A percentile compares a stretch with the other conserved stretches of the same genome.
Conservation (phyloP, 1,284 basidiomycete species). For the Vanrija pseudolonga region DNA sequence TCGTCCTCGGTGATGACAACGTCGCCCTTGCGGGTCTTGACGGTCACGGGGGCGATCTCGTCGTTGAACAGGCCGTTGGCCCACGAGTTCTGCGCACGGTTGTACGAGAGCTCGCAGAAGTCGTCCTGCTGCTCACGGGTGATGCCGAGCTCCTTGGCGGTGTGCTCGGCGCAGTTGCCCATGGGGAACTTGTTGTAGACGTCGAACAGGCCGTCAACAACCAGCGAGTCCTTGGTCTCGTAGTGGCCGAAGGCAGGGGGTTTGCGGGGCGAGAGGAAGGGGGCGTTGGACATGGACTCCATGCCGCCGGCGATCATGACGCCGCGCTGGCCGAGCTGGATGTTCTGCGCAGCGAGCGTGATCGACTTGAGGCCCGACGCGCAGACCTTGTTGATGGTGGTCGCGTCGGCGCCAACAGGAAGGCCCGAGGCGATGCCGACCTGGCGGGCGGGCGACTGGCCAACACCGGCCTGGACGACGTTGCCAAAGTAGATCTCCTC, state of each 20-base stretch:
- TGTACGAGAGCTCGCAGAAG: constrained; percentile 91
- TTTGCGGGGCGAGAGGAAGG: constrained; percentile 84
- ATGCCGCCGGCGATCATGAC: constrained; percentile 92
- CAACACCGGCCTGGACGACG: constrained; percentile 91
- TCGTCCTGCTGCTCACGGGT: constrained; percentile 80
- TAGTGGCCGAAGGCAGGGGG: constrained; percentile 88
- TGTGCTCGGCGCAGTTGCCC: constrained; percentile 89
- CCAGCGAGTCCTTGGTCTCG: constrained; percentile 78
- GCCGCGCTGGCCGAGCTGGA: constrained; percentile 71
- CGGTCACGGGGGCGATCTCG: constrained; percentile 87
- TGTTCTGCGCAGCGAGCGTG: constrained; percentile 87
- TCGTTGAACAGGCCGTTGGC: constrained; percentile 74
- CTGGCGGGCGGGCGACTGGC: constrained; percentile 92
- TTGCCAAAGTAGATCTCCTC: constrained; percentile 98
- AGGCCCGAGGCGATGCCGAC: constrained; percentile 70
- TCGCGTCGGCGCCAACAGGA: constrained; percentile 82
- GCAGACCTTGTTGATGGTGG: constrained; percentile 99
- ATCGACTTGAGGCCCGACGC: constrained; percentile 93
- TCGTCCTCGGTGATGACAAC: constrained; percentile 89
- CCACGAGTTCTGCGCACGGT: constrained; percentile 89
- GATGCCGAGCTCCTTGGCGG: constrained; percentile 80
- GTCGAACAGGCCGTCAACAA: constrained; percentile 92
- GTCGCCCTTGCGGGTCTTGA: constrained; percentile 94
- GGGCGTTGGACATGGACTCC: constrained; percentile 97
- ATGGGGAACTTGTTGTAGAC: constrained; percentile 94